Conservation (phyloP, 78 protist genomes). For the slime mould (Dictyostelium discoideum) region DNA sequence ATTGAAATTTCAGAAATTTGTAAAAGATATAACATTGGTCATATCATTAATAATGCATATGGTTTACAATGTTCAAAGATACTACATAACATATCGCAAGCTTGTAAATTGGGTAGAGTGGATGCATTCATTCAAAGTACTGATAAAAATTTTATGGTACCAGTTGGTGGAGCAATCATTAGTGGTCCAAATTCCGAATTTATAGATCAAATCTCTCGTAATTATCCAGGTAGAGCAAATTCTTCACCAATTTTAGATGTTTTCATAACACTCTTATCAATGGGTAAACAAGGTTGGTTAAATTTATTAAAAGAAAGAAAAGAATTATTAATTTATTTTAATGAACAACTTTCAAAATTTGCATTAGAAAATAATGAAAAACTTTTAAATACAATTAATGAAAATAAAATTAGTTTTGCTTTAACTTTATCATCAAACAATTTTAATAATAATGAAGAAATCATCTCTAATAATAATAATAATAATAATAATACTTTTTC, state of each 20-base stretch:
- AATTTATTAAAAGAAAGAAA: conserved; percentile 37
- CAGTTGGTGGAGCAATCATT: conserved; percentile 98
- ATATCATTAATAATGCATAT: conserved; percentile 99
- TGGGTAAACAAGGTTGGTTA: conserved; percentile 91
- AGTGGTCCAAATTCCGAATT: conserved; percentile 65
- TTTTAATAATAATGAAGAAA: background rate
- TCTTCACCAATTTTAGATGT: conserved; percentile 91
- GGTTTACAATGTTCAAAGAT: conserved; percentile 92
- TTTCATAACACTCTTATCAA: conserved; percentile 94
- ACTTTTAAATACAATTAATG: conserved; percentile 73
- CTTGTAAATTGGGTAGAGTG: conserved; percentile 86
- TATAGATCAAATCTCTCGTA: conserved; percentile 57
- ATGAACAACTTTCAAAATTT: conserved; percentile 1
- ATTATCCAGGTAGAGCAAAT: conserved; percentile 96
- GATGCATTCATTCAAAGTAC: conserved; percentile 97
- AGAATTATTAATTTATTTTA: conserved; percentile 46
- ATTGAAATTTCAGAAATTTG: conserved; percentile 92
- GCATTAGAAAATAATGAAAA: conserved; percentile 81
- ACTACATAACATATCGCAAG: conserved; percentile 56
- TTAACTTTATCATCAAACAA: background rate
- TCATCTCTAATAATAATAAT: background rate
- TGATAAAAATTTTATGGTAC: conserved; percentile 99
- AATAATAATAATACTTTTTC: background rate
- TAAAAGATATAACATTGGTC: conserved; percentile 83
- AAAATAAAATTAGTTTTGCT: conserved; percentile 89